Percentiles rank a stretch among this genome's conserved stretches.
These are phyloP conservation scores for Alternaria triticina DNA, from an alignment of 2,329 filamentous ascomycete genomes.

Conservation along the genomic window DNA sequence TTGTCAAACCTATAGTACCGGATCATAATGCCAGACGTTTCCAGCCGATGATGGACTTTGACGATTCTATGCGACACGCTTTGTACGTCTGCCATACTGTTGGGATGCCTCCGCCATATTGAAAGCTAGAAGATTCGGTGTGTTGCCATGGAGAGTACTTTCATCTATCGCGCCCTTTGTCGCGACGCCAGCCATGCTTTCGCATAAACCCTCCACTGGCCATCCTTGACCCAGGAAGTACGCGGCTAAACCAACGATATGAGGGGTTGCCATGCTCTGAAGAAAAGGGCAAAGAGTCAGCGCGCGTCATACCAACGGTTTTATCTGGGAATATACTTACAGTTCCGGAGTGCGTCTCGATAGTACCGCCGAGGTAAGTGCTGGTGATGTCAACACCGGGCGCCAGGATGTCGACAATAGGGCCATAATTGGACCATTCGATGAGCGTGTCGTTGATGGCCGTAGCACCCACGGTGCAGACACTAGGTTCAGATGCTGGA, in stretches of 20 bases:
- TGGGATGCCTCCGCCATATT: slow-evolving; percentile 48
- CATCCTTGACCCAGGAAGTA: slow-evolving; percentile 64
- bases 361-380: slow-evolving; percentile 51
- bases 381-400: slow-evolving; percentile 51
- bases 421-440: slow-evolving; percentile 46
- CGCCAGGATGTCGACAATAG: slow-evolving; percentile 45
- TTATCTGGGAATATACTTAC: not conserved
- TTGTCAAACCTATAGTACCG: not conserved
- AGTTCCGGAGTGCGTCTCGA: slow-evolving; percentile 62
- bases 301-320: not conserved
- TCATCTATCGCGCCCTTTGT: slow-evolving; percentile 46
- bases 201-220: slow-evolving; percentile 51
- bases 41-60: not conserved
- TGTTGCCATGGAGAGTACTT: slow-evolving; percentile 47
- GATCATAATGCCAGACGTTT: not conserved
- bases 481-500: slow-evolving; percentile 43
- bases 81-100: not conserved
- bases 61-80: not conserved
- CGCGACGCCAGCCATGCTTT: slow-evolving; percentile 53
- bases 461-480: slow-evolving; percentile 49
- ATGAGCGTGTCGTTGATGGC: slow-evolving; percentile 38
- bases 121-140: slow-evolving; percentile 58
- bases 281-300: not conserved
- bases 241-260: slow-evolving; percentile 71
- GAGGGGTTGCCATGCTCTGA: slow-evolving; percentile 69